Percentiles rank a stretch among this genome's conserved stretches.
Conservation (phyloP, 306 rosid species). For the Lotus japonicus region DNA sequence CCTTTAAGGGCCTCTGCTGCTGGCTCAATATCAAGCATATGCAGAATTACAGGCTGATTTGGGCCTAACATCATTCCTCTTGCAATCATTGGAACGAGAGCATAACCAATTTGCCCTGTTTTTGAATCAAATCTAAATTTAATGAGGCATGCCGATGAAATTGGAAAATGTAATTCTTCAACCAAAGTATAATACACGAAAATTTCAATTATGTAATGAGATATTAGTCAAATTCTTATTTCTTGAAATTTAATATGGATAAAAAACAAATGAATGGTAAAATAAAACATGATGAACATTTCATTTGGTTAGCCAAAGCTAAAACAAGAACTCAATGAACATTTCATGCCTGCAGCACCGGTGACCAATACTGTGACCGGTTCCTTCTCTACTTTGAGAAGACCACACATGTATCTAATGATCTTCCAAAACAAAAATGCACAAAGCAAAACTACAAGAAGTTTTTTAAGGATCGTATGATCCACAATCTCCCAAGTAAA, state of each 20-base stretch:
- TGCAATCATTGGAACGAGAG: constrained; percentile 73
- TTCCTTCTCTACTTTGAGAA: constrained; percentile 52
- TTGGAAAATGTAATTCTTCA: not conserved
- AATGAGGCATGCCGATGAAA: not conserved
- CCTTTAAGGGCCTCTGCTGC: constrained; percentile 55
- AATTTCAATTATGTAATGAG: not conserved
- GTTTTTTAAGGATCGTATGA: constrained; percentile 35
- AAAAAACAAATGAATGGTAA: not conserved
- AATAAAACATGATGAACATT: not conserved
- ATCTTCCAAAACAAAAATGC: constrained; percentile 62
- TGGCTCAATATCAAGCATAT: constrained; percentile 64
- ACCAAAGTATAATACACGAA: not conserved
- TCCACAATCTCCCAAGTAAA: constrained; percentile 30
- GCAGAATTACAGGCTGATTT: constrained; percentile 66
- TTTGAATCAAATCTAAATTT: not conserved
- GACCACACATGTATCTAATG: constrained; percentile 54
- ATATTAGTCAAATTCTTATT: not conserved
- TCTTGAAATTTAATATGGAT: not conserved
- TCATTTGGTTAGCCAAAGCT: not conserved
- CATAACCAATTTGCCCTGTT: constrained; percentile 83
- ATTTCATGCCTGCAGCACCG: constrained; percentile 86
- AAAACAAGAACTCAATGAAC: not conserved
- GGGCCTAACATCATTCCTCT: constrained; percentile 70
- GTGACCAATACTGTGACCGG: constrained; percentile 69
- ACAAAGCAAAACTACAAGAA: constrained; percentile 38